These are phyloP conservation scores for Hyaloperonospora arabidopsidis DNA, from an alignment of 352 stramenopile species.

Conservation along the genomic window DNA sequence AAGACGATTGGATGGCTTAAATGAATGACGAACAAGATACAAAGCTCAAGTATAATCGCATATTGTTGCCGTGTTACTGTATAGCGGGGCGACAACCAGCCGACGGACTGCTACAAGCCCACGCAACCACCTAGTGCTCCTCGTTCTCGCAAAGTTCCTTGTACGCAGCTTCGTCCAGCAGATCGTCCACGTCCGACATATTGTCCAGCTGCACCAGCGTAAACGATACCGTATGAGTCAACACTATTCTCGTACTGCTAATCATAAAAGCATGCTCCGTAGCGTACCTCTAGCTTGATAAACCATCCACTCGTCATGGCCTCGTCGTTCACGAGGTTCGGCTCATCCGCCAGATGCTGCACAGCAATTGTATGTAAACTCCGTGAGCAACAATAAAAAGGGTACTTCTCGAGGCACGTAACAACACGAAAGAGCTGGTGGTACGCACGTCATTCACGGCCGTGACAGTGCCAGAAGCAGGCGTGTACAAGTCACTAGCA, in stretches of 20 bases:
- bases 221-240: slow-evolving; percentile 1
- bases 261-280: not conserved
- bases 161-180: slow-evolving; percentile 81
- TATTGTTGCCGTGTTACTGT: too few species aligned
- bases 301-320: slow-evolving; percentile 84
- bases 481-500: slow-evolving; percentile 95
- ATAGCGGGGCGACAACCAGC: too few species aligned
- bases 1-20: too few species aligned
- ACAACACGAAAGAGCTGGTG: not conserved
- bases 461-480: slow-evolving; percentile 88
- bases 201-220: slow-evolving; percentile 47
- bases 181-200: slow-evolving; percentile 57
- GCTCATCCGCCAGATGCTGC: slow-evolving; percentile 68
- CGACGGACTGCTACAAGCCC: too few species aligned
- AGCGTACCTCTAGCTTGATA: slow-evolving; percentile 79
- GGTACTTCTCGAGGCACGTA: not conserved
- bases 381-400: not conserved
- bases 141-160: slow-evolving; percentile 82
- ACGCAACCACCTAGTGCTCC: slow-evolving; percentile 45
- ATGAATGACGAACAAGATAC: too few species aligned
- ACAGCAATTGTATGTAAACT: slow-evolving; percentile 1
- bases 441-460: slow-evolving; percentile 88
- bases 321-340: slow-evolving; percentile 84
- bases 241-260: not conserved
- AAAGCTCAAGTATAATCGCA: too few species aligned